Percentiles rank a stretch among this genome's conserved stretches.
Conservation (phyloP, 2,329 filamentous ascomycete genomes). For the Fusarium citri region DNA sequence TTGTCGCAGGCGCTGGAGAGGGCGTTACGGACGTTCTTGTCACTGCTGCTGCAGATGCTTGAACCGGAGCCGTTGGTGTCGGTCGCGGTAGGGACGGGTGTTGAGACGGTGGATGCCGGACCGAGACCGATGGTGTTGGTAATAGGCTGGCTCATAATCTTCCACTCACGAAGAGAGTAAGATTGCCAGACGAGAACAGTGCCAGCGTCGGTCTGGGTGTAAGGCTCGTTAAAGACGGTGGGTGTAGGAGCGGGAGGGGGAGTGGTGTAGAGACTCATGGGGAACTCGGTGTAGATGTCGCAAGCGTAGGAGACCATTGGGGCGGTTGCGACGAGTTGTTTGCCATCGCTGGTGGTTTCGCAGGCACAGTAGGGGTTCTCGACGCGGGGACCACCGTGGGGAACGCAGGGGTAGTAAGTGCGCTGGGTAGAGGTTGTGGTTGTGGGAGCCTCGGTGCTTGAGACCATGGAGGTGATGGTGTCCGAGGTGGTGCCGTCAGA, state of each 20-base stretch:
- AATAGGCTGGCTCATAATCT: slow-evolving; percentile 4
- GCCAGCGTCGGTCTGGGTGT: neutral
- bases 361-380: slow-evolving; percentile 5
- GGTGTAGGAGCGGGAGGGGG: neutral
- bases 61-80: slow-evolving; percentile 8
- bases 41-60: neutral
- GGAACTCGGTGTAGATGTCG: slow-evolving; percentile 7
- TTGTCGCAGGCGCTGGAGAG: neutral
- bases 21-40: slow-evolving; percentile 7
- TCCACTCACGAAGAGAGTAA: slow-evolving; percentile 5
- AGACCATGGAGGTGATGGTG: neutral
- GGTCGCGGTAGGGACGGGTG: neutral
- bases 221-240: slow-evolving; percentile 5
- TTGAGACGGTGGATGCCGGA: slow-evolving; percentile 1
- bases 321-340: neutral
- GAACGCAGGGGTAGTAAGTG: slow-evolving; percentile 13
- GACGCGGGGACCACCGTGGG: neutral
- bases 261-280: slow-evolving; percentile 9
- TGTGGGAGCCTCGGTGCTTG: neutral
- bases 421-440: neutral
- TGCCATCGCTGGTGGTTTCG: slow-evolving; percentile 11
- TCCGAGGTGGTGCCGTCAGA: neutral
- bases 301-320: slow-evolving; percentile 6
- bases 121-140: slow-evolving; percentile 15
- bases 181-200: slow-evolving; percentile 12